Percentiles rank a stretch among this genome's conserved stretches.
These are phyloP conservation scores for Flaveria bidentis DNA, from an alignment of 129 eudicot genomes.

Conservation along the genomic window DNA sequence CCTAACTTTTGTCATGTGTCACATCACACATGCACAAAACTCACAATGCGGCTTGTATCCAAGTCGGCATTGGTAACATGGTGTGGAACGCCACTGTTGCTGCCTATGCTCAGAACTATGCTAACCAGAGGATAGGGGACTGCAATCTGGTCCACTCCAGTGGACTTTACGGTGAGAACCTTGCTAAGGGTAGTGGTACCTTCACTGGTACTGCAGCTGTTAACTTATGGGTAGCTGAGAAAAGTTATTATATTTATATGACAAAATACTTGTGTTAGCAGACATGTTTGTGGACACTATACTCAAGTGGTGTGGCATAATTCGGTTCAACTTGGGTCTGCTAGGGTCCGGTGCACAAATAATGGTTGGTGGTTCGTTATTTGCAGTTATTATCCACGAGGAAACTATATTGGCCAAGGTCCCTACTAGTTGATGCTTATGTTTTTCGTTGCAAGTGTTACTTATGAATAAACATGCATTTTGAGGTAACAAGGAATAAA, in stretches of 20 bases:
- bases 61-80: conserved; percentile 22
- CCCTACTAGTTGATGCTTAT: background rate
- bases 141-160: conserved; percentile 40
- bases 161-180: conserved; percentile 57
- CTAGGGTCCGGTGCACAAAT: conserved; percentile 6
- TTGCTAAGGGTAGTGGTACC: conserved; percentile 38
- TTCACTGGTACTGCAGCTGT: conserved; percentile 32
- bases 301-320: conserved; percentile 5
- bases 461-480: background rate
- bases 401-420: background rate
- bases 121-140: conserved; percentile 31
- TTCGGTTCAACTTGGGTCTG: background rate
- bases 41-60: conserved; percentile 32
- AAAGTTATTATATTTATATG: conserved; percentile 13
- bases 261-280: conserved; percentile 24
- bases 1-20: conserved; percentile 17
- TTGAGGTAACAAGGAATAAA: background rate
- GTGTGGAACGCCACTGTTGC: conserved; percentile 8
- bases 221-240: conserved; percentile 36
- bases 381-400: background rate
- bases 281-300: background rate
- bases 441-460: background rate
- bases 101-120: conserved; percentile 15
- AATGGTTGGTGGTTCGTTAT: conserved; percentile 12
- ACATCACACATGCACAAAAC: conserved; percentile 26